Evolutionary conservation across 306 rosid genomes (phyloP), one percentile per base, ranked within the genome.

Genomic region (Quillaja saponaria): DNA sequence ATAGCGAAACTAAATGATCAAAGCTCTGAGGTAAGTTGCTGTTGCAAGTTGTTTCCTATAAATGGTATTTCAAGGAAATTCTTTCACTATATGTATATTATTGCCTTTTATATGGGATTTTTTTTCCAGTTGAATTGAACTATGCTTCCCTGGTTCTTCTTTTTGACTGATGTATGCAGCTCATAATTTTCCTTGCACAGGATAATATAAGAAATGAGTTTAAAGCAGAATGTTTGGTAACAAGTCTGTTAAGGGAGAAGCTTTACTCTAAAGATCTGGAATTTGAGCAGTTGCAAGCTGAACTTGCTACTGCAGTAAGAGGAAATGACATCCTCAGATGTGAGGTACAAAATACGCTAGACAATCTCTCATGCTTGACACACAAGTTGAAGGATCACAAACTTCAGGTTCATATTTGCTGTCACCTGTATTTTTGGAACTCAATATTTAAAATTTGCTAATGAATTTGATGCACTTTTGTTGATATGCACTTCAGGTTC

Each of bases 271-370:
- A 87, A 73, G 96, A 94, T 71, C 85, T 81, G 53, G 84, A 85
- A 80, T 81, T 75, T 60, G 99, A 89, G 81, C 96, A 89, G 76
- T 72, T 94, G 84, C 96, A 82, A 75, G 91, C 95, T 42, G 97
- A 87, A 74, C 76, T 94, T 63, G 97, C 90, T 51, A 73, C 99
- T 35, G 87, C 96, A 38, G 96, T 87, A 34, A 94, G 99, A 76
- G 99, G 99, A 53, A 85, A 76, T 13, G 96, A 85, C 73, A 81
- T 89, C 19, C 84, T 94, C 57, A 80, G 77, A 69, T 81, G 82
- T 60, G 96, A 94, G 79, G 82, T 94, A 54, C 91, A 81, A 71
- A 89, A 81, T 80, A 78, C 85, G 10, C 74, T 80, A 57, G 97
- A 87, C 73, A 73, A 80, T 71, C 78, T 83, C 78, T 89, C 99